Conservation (phyloP, 768 basidiomycete genomes). For the Kwoniella pini region DNA sequence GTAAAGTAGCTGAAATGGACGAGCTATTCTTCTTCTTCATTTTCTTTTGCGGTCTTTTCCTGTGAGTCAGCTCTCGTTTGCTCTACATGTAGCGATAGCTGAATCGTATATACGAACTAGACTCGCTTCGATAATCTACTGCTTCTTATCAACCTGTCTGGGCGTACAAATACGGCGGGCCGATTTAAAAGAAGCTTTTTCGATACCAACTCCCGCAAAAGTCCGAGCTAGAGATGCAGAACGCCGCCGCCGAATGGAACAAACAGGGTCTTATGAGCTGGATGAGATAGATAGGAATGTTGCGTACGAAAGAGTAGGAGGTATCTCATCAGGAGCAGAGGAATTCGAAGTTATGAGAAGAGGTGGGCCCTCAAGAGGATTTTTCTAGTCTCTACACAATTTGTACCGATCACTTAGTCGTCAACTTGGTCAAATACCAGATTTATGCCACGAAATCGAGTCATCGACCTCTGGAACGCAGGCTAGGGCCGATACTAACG, state of each 20-base stretch:
- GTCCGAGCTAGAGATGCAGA: slow-evolving; percentile 30
- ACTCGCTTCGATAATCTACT: slow-evolving; percentile 45
- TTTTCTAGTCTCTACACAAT: neutral
- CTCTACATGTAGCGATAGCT: no score
- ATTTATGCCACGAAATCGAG: no score
- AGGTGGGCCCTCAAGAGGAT: slow-evolving; percentile 21
- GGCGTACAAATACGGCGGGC: slow-evolving; percentile 40
- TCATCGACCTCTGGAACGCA: no score
- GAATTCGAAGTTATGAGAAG: slow-evolving; percentile 42
- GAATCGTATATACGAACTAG: slow-evolving; percentile 23
- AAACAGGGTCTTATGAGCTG: slow-evolving; percentile 30
- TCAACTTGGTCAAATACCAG: neutral
- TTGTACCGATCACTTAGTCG: neutral
- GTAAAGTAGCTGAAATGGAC: slow-evolving; percentile 31
- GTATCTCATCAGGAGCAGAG: slow-evolving; percentile 19
- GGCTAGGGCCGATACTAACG: no score
- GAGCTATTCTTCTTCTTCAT: slow-evolving; percentile 44
- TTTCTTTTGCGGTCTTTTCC: slow-evolving; percentile 37
- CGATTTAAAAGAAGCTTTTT: slow-evolving; percentile 44
- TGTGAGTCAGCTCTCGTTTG: no score
- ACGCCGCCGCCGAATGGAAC: slow-evolving; percentile 12
- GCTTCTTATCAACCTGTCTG: slow-evolving; percentile 51
- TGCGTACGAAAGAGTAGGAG: slow-evolving; percentile 14
- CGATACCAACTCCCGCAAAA: slow-evolving; percentile 20
- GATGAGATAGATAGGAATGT: slow-evolving; percentile 24